These are phyloP conservation scores for Aureobasidium sp. DNA, from an alignment of 2,329 filamentous ascomycete species.

Conservation along the genomic window DNA sequence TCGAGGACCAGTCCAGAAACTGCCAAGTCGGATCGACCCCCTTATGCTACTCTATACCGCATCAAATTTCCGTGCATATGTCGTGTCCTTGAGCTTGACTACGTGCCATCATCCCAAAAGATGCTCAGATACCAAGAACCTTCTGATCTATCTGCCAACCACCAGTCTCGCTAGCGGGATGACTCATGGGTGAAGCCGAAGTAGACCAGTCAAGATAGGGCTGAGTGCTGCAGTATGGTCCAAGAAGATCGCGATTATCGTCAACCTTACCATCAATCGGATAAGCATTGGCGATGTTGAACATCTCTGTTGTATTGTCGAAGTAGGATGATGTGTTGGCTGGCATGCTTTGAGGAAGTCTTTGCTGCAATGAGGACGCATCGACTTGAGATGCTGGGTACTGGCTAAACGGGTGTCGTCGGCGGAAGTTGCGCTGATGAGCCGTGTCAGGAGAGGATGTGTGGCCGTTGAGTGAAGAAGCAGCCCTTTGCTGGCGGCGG, in stretches of 20 bases:
- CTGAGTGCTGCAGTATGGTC: neutral
- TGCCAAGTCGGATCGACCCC: neutral
- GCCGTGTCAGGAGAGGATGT: neutral
- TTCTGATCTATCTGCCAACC: neutral
- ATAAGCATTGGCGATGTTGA: neutral
- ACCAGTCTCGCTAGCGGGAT: neutral
- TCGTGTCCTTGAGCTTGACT: neutral
- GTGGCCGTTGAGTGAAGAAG: neutral
- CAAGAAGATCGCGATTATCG: neutral
- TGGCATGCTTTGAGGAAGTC: neutral
- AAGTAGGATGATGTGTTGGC: neutral
- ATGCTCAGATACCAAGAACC: neutral
- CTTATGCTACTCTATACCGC: neutral
- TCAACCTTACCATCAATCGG: neutral
- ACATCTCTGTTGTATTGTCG: neutral
- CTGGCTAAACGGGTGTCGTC: neutral
- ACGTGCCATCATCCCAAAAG: neutral
- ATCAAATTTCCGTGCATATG: neutral
- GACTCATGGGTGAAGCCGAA: neutral
- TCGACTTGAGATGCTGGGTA: neutral
- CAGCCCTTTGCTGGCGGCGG: constrained; percentile 1
- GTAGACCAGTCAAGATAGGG: neutral
- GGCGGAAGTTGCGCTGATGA: neutral
- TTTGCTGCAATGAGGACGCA: neutral
- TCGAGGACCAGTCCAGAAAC: neutral